These are phyloP conservation scores for Botryobasidium botryosum DNA, from an alignment of 768 basidiomycete species.

Conservation along the genomic window DNA sequence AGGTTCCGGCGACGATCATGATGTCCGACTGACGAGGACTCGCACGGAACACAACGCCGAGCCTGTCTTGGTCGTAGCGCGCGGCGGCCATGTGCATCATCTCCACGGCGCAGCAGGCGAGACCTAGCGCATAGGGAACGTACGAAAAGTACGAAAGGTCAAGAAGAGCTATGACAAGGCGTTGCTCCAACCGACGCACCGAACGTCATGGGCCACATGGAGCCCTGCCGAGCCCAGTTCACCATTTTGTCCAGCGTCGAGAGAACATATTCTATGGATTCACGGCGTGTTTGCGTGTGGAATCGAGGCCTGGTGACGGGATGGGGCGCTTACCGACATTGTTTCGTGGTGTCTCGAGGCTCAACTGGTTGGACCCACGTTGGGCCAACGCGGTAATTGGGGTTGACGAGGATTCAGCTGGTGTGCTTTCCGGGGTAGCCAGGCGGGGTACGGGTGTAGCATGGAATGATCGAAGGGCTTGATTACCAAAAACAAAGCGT, in stretches of 20 bases:
- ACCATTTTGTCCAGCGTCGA: slow-evolving; percentile 91
- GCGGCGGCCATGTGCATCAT: slow-evolving; percentile 99
- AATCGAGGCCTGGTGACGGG: background rate
- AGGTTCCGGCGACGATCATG: slow-evolving; percentile 97
- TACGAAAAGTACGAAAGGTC: slow-evolving; percentile 1
- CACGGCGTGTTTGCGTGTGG: background rate
- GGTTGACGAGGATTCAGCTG: too few relatives aligned
- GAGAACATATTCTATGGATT: slow-evolving; percentile 74
- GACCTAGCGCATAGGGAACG: slow-evolving; percentile 32
- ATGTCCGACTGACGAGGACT: slow-evolving; percentile 93
- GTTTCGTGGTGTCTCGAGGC: slow-evolving; percentile 78
- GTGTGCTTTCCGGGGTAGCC: too few relatives aligned
- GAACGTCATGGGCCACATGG: slow-evolving; percentile 99
- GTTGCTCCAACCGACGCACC: slow-evolving; percentile 24
- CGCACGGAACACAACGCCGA: slow-evolving; percentile 98
- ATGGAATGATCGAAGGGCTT: too few relatives aligned
- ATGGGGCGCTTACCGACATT: slow-evolving; percentile 47
- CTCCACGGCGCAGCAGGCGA: slow-evolving; percentile 98
- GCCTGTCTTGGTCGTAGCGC: slow-evolving; percentile 93
- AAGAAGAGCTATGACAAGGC: background rate
- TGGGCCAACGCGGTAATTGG: slow-evolving; percentile 45
- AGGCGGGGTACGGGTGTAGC: too few relatives aligned
- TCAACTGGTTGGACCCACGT: slow-evolving; percentile 65
- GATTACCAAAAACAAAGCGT: too few relatives aligned
- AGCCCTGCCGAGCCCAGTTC: slow-evolving; percentile 95